These are phyloP conservation scores for Aspergillus luchuensis DNA, from an alignment of 2,329 filamentous ascomycete genomes.

Conservation along the genomic window DNA sequence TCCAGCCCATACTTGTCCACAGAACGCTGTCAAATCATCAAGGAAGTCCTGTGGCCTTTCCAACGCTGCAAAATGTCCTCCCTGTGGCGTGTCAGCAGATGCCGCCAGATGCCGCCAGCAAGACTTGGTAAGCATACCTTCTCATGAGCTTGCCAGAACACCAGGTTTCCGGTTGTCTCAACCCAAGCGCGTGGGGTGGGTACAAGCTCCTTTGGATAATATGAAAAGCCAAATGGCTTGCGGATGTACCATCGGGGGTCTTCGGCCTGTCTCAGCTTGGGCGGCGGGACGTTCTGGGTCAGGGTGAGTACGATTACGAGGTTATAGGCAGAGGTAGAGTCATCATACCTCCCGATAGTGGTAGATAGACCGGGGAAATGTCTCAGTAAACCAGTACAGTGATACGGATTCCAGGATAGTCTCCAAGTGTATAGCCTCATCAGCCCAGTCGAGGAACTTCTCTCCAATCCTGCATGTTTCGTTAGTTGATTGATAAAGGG, in stretches of 20 bases:
- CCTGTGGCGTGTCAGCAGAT: conserved; percentile 28
- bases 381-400: conserved; percentile 44
- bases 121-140: conserved; percentile 25
- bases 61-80: conserved; percentile 58
- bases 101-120: background rate
- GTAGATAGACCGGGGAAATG: conserved; percentile 39
- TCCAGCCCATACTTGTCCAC: conserved; percentile 32
- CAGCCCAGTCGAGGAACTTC: conserved; percentile 44
- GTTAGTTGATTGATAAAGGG: background rate
- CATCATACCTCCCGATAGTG: conserved; percentile 35
- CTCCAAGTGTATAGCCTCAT: conserved; percentile 31
- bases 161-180: conserved; percentile 41
- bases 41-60: conserved; percentile 48
- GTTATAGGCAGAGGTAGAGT: background rate
- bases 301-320: background rate
- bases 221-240: conserved; percentile 52
- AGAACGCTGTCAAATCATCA: conserved; percentile 44
- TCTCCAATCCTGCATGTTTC: conserved; percentile 41
- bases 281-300: conserved; percentile 11
- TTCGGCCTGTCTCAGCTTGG: background rate
- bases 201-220: conserved; percentile 48
- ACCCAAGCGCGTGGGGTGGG: conserved; percentile 44
- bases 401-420: conserved; percentile 39
- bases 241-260: conserved; percentile 31
- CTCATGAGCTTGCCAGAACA: conserved; percentile 40